Percentiles rank a stretch among this genome's conserved stretches.
Evolutionary conservation across 257 asterid genomes (phyloP).

Genomic region (Nicotiana attenuata): DNA sequence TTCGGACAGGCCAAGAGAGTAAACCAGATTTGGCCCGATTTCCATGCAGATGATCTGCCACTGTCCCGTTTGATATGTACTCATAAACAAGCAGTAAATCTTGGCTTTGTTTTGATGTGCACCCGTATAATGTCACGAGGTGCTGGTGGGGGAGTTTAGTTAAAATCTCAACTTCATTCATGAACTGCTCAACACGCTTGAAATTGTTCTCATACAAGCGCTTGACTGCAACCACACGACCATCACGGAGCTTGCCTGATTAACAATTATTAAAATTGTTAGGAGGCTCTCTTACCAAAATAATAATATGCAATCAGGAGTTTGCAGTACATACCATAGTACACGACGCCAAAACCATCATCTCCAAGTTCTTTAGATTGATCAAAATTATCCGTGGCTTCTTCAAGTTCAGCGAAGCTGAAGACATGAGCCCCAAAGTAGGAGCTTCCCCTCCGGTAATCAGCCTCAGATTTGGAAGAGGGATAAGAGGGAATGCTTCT

Average conservation of each 20-base stretch:
- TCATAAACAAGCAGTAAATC: conserved; percentile 77
- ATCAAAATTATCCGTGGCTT: conserved; percentile 68
- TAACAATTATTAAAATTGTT: not conserved
- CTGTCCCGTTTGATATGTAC: conserved; percentile 73
- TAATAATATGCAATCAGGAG: not conserved
- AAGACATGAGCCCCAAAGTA: conserved; percentile 81
- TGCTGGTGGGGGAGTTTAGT: conserved; percentile 51
- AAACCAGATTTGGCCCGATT: conserved; percentile 61
- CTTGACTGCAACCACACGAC: conserved; percentile 79
- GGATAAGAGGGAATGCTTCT: conserved; percentile 68
- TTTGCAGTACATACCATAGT: conserved; percentile 51
- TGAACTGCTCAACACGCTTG: conserved; percentile 84
- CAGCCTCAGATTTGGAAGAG: conserved; percentile 48
- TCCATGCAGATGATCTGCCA: conserved; percentile 87
- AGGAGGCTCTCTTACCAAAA: not conserved
- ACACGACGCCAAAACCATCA: conserved; percentile 86
- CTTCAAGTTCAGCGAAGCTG: conserved; percentile 61
- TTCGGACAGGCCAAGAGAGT: conserved; percentile 73
- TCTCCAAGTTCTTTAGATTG: conserved; percentile 72
- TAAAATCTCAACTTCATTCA: conserved; percentile 79
- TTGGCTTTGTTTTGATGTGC: conserved; percentile 77
- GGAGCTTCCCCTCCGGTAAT: conserved; percentile 35
- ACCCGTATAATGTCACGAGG: conserved; percentile 71
- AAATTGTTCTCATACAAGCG: conserved; percentile 72
- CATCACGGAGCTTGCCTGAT: conserved; percentile 65